phyloP scores from a whole-genome alignment of 2,329 filamentous ascomycete genomes.

The Aspergillus nomiae region DNA sequence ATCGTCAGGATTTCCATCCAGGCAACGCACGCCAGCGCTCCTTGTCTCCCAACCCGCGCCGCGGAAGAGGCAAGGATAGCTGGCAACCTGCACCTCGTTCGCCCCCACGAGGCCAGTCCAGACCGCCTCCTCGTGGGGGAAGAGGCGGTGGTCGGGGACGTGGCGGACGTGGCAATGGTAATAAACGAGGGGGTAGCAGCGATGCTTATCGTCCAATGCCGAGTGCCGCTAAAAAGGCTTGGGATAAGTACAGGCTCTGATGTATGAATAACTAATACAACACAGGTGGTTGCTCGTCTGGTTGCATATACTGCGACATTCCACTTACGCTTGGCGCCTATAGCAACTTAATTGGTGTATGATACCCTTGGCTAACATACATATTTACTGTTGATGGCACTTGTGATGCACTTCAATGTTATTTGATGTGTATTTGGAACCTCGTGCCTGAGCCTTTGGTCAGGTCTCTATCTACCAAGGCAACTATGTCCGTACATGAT shows the following conservation, averaged over 20 bases:
- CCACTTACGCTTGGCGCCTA: neutral
- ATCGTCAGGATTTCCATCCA: constrained; percentile 29
- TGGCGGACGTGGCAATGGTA: constrained; percentile 23
- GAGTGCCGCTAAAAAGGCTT: constrained; percentile 34
- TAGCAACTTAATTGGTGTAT: neutral
- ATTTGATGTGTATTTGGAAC: neutral
- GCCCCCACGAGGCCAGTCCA: constrained; percentile 21
- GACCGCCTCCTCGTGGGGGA: constrained; percentile 14
- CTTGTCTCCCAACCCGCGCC: constrained; percentile 30
- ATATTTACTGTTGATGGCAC: neutral
- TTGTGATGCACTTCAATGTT: neutral
- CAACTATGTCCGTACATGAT: neutral
- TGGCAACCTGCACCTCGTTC: constrained; percentile 25
- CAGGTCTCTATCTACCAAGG: neutral
- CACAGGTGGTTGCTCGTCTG: neutral
- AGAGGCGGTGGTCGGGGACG: constrained; percentile 21
- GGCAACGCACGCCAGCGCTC: constrained; percentile 33
- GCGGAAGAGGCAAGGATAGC: constrained; percentile 24
- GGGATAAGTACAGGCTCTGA: constrained; percentile 34
- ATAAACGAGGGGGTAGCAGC: constrained; percentile 23
- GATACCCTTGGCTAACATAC: neutral
- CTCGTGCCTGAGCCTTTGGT: neutral
- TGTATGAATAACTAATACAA: constrained; percentile 4
- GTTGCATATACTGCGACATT: neutral
- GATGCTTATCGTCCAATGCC: constrained; percentile 37